Percentiles rank a stretch among this genome's conserved stretches.
These are phyloP conservation scores for Colletotrichum musae DNA, from an alignment of 2,329 filamentous ascomycete genomes.

Conservation along the genomic window DNA sequence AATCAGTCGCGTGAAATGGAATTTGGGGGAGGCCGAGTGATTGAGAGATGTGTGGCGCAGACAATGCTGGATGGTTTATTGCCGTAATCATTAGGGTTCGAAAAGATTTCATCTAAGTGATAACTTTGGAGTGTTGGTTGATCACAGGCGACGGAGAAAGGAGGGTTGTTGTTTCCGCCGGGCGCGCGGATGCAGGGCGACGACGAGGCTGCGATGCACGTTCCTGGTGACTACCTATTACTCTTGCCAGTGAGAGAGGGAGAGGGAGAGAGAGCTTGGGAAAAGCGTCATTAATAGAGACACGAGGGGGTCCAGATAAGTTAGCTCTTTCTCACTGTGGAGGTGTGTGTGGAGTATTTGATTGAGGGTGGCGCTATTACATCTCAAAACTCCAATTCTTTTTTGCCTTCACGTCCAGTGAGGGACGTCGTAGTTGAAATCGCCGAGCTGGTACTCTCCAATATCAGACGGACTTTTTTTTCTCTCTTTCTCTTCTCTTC, in stretches of 20 bases:
- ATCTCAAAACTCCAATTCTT: conserved; percentile 38
- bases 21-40: background rate
- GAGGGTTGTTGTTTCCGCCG: conserved; percentile 29
- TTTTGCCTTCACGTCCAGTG: conserved; percentile 20
- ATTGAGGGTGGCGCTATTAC: conserved; percentile 30
- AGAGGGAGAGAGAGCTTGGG: conserved; percentile 25
- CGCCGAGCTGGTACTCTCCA: conserved; percentile 16
- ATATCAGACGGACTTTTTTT: conserved; percentile 4
- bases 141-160: conserved; percentile 1
- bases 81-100: conserved; percentile 9
- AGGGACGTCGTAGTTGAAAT: background rate
- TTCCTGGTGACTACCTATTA: conserved; percentile 28
- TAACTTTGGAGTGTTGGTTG: conserved; percentile 26
- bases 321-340: background rate
- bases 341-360: background rate
- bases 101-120: conserved; percentile 17
- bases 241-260: conserved; percentile 28
- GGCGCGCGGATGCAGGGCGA: conserved; percentile 37
- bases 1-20: conserved; percentile 21
- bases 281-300: conserved; percentile 33
- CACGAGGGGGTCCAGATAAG: conserved; percentile 18
- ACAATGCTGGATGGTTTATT: background rate
- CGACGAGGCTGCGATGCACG: conserved; percentile 40
- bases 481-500: background rate
- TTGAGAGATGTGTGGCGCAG: background rate